phyloP scores from a whole-genome alignment of 805 yeast genomes.

The Nakazawaea ambrosiae region DNA sequence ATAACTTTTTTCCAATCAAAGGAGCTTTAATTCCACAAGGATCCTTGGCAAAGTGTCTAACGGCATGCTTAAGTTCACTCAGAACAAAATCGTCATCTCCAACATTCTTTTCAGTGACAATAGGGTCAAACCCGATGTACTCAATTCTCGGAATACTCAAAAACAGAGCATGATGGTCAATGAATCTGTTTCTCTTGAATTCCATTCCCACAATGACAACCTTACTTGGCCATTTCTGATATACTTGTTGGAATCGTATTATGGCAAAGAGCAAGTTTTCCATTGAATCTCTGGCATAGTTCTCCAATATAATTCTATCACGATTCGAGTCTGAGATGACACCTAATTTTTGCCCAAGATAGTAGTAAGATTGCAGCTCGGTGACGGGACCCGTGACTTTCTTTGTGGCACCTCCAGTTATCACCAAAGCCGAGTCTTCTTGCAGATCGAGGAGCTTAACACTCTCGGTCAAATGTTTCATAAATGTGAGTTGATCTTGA shows the following conservation, averaged over 20 bases:
- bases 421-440: slow-evolving; percentile 27
- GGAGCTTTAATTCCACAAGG: slow-evolving; percentile 48
- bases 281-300: slow-evolving; percentile 72
- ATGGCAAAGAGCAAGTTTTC: slow-evolving; percentile 66
- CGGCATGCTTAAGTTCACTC: slow-evolving; percentile 48
- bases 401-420: slow-evolving; percentile 64
- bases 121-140: slow-evolving; percentile 56
- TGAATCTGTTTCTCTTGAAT: slow-evolving; percentile 59
- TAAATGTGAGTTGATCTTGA: slow-evolving; percentile 58
- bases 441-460: slow-evolving; percentile 28
- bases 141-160: slow-evolving; percentile 35
- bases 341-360: slow-evolving; percentile 32
- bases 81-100: slow-evolving; percentile 7
- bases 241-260: slow-evolving; percentile 41
- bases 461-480: slow-evolving; percentile 49
- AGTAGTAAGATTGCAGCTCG: slow-evolving; percentile 54
- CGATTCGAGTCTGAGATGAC: slow-evolving; percentile 9
- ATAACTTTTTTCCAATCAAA: slow-evolving; percentile 37
- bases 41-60: slow-evolving; percentile 44
- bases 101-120: slow-evolving; percentile 19
- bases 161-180: slow-evolving; percentile 46
- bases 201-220: slow-evolving; percentile 67
- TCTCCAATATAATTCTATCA: slow-evolving; percentile 46
- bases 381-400: slow-evolving; percentile 44
- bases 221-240: slow-evolving; percentile 38